Conservation (phyloP, 1,284 basidiomycete genomes). For the Cryptococcus wingfieldii region DNA sequence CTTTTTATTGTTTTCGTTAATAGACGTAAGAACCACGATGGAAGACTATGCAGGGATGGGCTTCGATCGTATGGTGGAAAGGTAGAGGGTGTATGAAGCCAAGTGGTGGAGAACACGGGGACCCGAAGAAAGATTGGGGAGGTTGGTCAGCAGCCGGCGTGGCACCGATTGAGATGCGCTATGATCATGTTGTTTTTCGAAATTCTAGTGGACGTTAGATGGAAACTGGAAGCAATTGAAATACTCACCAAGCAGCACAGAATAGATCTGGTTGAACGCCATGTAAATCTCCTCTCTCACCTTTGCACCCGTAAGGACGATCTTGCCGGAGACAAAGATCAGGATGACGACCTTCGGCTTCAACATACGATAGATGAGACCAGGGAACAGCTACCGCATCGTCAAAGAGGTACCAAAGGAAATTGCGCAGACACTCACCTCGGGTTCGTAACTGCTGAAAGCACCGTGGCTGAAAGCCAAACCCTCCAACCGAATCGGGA, state of each 20-base stretch:
- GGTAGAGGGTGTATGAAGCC: too few species aligned
- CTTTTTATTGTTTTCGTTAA: too few species aligned
- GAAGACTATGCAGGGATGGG: too few species aligned
- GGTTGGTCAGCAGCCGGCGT: not conserved
- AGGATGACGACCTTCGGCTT: slow-evolving; percentile 98
- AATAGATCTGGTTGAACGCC: slow-evolving; percentile 98
- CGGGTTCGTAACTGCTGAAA: slow-evolving; percentile 96
- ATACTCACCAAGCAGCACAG: slow-evolving; percentile 62
- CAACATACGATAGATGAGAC: slow-evolving; percentile 99
- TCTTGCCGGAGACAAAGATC: slow-evolving; percentile 99
- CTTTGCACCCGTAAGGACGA: slow-evolving; percentile 98
- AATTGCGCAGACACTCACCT: slow-evolving; percentile 57
- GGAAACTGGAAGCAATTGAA: too few species aligned
- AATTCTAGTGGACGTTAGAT: slow-evolving; percentile 24
- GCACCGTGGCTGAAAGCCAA: slow-evolving; percentile 97
- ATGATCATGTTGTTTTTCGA: slow-evolving; percentile 37
- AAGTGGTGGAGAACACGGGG: too few species aligned
- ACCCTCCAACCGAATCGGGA: slow-evolving; percentile 97
- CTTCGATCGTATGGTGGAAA: too few species aligned
- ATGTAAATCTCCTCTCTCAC: slow-evolving; percentile 99
- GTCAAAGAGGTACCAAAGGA: not conserved
- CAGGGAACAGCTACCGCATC: slow-evolving; percentile 78
- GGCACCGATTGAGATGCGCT: not conserved
- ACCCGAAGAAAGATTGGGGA: not conserved
- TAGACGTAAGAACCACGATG: too few species aligned